Conservation (phyloP, 257 asterid genomes). For the Plantago major region DNA sequence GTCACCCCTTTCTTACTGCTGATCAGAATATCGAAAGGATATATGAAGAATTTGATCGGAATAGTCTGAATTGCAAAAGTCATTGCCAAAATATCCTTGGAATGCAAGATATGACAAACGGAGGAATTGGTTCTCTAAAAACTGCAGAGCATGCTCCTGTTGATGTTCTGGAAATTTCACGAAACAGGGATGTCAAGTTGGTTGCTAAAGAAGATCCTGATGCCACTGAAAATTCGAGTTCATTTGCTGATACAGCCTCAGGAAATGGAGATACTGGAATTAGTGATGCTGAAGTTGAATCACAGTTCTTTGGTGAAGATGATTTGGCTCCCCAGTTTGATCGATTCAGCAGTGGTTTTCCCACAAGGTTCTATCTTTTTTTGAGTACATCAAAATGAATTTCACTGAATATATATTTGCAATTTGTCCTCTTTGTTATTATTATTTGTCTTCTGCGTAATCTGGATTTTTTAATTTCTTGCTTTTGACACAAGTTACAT, state of each 20-base stretch:
- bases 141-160: conserved; percentile 34
- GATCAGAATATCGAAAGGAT: neutral
- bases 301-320: conserved; percentile 51
- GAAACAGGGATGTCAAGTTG: conserved; percentile 36
- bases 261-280: conserved; percentile 55
- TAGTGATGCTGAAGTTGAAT: conserved; percentile 87
- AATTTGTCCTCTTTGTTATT: neutral
- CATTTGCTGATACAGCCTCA: conserved; percentile 65
- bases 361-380: conserved; percentile 50
- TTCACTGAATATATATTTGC: neutral
- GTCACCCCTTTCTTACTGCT: conserved; percentile 7
- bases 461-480: no score
- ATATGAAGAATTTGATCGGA: conserved; percentile 14
- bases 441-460: neutral
- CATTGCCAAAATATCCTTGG: conserved; percentile 17
- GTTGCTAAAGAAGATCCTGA: conserved; percentile 70
- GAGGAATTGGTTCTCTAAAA: conserved; percentile 31
- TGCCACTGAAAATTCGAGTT: conserved; percentile 85
- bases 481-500: no score
- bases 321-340: conserved; percentile 52
- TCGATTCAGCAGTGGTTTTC: conserved; percentile 58
- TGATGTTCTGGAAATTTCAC: conserved; percentile 48
- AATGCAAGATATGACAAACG: conserved; percentile 27
- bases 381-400: no score
- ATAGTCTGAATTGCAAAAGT: conserved; percentile 21